Base-by-base conservation (phyloP, 2,329 filamentous ascomycete genomes). In the Knoxdaviesia proteae region DNA sequence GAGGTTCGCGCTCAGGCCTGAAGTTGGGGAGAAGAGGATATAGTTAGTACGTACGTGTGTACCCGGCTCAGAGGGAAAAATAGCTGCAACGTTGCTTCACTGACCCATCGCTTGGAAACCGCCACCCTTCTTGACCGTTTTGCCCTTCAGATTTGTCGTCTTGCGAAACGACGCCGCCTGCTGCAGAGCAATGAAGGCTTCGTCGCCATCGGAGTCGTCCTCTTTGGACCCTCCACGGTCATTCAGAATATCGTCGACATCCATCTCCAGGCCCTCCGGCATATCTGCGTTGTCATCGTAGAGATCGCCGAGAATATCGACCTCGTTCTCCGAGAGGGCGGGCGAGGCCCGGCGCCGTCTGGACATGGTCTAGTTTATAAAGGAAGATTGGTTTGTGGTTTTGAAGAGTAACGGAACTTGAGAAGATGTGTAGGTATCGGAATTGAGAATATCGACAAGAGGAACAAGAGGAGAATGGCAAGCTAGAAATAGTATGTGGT, bases 21-120 rank as follows among this genome's bases (percentile, higher is more conserved):
- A 7, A 38, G 32, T 20, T 29, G 7, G 10, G 38, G 7, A 40
- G 31, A 42, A 42, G 34, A 41, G n/a, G 32, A 38, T 6, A 32
- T 33, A 38, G 32, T 32, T 36, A 20, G 11, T n/a, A 42, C 11
- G 11, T n/a, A 42, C 10, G 10, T 34, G 31, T 38, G 29, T 39
- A 33, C 34, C 30, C 20, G 29, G 36, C 20, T 9, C 3, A 31
- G 7, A 38, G 11, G 29, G 3, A 37, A 32, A 11, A 11, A 11
- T 31, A 30, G 7, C 38, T 10, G 32, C 29, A 11, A 48, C 62
- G 45, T 60, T 20, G 20, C 20, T 20, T 20, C 20, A 20, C 20
- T 20, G 3, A 77, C 74, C 82, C 87, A 98, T 94, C 39, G 83
- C 80, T 58, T 98, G 90, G 56, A 98, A 98, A 42, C 88, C 90